Evolutionary conservation across 129 eudicot genomes (phyloP).

Genomic region (Pittosporum tobira): DNA sequence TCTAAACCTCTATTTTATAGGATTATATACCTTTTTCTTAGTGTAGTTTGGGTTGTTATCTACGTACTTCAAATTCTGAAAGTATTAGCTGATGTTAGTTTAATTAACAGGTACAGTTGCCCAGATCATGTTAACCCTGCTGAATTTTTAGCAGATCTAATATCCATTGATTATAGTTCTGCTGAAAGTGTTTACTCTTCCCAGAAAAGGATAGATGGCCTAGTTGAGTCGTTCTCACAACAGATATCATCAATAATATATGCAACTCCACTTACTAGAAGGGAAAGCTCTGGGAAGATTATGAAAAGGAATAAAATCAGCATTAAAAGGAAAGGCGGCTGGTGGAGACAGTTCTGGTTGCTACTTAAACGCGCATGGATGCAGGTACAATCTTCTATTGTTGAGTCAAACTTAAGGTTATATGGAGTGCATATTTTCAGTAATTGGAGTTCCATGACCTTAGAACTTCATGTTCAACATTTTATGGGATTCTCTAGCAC

Average conservation of each 20-base stretch:
- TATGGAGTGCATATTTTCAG: neutral
- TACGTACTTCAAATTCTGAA: neutral
- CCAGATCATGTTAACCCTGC: constrained; percentile 97
- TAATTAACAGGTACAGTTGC: constrained; percentile 61
- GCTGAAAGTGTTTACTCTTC: constrained; percentile 71
- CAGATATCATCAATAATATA: constrained; percentile 48
- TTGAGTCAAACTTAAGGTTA: neutral
- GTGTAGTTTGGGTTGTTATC: neutral
- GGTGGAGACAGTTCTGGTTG: constrained; percentile 86
- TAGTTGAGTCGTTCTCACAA: constrained; percentile 75
- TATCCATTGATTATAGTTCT: constrained; percentile 90
- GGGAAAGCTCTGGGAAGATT: constrained; percentile 19
- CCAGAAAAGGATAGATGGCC: constrained; percentile 77
- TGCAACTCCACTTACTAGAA: constrained; percentile 47
- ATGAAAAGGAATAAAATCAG: constrained; percentile 28
- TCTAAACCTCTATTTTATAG: constrained; percentile 17
- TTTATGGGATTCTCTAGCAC: neutral
- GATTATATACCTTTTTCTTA: neutral
- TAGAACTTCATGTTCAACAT: neutral
- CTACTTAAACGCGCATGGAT: constrained; percentile 99
- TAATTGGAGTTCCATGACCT: neutral
- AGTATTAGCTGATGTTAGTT: constrained; percentile 16
- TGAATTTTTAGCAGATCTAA: constrained; percentile 94
- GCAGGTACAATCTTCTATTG: constrained; percentile 51
- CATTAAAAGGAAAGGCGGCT: constrained; percentile 44